A percentile compares a stretch with the other conserved stretches of the same genome.
These are phyloP conservation scores for Nepenthes alata DNA, from an alignment of 179 eudicot genomes.

Conservation along the genomic window DNA sequence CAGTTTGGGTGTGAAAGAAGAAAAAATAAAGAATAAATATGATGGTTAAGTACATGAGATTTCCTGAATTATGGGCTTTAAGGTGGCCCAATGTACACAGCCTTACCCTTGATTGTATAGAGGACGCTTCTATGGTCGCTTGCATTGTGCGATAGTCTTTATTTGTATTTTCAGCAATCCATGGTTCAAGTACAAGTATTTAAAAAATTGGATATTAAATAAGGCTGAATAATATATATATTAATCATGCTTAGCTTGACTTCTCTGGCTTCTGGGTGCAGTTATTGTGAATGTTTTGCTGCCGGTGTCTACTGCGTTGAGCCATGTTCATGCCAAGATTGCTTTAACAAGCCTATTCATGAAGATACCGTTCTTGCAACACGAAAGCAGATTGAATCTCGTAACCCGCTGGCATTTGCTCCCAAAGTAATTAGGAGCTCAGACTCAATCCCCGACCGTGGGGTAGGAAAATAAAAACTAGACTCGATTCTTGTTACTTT, in stretches of 20 bases:
- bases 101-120: no score
- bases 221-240: not conserved
- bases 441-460: slow-evolving; percentile 39
- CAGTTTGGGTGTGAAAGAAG: not conserved
- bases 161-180: no score
- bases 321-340: slow-evolving; percentile 91
- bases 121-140: no score
- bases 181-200: no score
- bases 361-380: slow-evolving; percentile 83
- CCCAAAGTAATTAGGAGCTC: slow-evolving; percentile 77
- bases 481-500: not conserved
- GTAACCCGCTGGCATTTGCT: slow-evolving; percentile 97
- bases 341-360: slow-evolving; percentile 92
- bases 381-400: slow-evolving; percentile 92
- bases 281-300: slow-evolving; percentile 98
- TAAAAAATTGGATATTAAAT: not conserved
- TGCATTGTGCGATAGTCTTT: no score
- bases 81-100: no score
- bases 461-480: slow-evolving; percentile 27
- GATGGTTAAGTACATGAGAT: no score
- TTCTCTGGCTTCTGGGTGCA: slow-evolving; percentile 21
- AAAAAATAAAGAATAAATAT: not conserved
- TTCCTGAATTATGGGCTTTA: no score
- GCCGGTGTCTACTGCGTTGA: slow-evolving; percentile 97
- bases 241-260: slow-evolving; percentile 4